Evolutionary conservation across 2,329 filamentous ascomycete species (phyloP), one percentile per base, ranked within the genome.

Genomic region (Diaporthe batatas): DNA sequence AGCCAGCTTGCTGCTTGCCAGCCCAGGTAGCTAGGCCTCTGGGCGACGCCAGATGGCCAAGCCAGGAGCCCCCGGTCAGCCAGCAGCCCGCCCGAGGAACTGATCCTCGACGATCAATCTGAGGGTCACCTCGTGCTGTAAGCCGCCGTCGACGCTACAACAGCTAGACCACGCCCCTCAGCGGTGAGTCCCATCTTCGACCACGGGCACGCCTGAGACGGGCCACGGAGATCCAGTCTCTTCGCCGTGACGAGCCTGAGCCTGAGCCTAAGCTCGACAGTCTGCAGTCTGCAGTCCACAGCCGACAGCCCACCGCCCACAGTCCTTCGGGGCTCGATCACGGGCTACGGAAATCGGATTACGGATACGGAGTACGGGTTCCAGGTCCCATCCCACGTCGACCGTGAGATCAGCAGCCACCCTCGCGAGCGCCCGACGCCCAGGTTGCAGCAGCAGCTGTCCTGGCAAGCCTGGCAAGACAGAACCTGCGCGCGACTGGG

Each of bases 361-460:
- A 70, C 68, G 57, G 55, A 42, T 44, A 70, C 68, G 57, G 55
- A 42, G 39, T 42, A 70, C 68, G 58, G 55, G 68, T 54, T 44
- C 55, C 44, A 16, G 16, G 14, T 7, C 16, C 44, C 34, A 55
- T 51, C 54, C 23, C 36, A 53, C 44, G 55, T 70, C 58, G 68
- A 62, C 55, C 68, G 68, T 58, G 68, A 70, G 68, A 70, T 70
- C 68, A 70, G 58, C 68, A 62, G 32, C 68, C 58, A 62, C 44
- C 47, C 47, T 70, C 55, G 55, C 68, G 68, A 70, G n/a, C 36
- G 34, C 62, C 58, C 44, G 62, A n/a, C 36, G 55, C 54, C 58
- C 44, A 49, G 68, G 55, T 51, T 39, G 36, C 36, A 14, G 34
- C 47, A 51, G 47, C 67, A 49, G 47, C 58, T 42, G 59, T 53